Conservation (phyloP, 192 early-diverging fungal species). For the Mortierella hygrophila region DNA sequence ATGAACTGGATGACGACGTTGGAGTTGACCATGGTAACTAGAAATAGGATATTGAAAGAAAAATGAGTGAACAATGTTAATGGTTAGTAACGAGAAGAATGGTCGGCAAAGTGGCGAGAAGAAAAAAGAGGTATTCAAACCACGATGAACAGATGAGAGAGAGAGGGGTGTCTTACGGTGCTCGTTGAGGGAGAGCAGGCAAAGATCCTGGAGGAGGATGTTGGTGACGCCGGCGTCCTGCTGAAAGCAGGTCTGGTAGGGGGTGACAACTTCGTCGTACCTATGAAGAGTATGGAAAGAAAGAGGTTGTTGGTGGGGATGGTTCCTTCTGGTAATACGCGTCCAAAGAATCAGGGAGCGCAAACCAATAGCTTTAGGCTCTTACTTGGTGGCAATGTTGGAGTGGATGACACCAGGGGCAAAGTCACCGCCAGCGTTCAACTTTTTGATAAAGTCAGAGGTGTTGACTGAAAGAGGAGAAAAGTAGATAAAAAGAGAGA, state of each 20-base stretch:
- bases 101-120: neutral
- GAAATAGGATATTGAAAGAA: neutral
- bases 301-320: neutral
- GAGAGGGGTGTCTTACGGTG: conserved; percentile 22
- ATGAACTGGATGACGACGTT: conserved; percentile 32
- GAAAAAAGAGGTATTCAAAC: neutral
- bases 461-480: neutral
- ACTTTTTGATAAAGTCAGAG: conserved; percentile 25
- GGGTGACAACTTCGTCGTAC: conserved; percentile 41
- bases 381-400: conserved; percentile 35
- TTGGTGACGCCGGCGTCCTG: conserved; percentile 15
- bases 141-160: neutral
- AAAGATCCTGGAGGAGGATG: conserved; percentile 27
- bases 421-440: conserved; percentile 25
- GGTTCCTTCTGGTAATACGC: neutral
- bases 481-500: neutral
- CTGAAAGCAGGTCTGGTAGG: conserved; percentile 27
- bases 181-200: conserved; percentile 23
- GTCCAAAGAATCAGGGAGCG: neutral
- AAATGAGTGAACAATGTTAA: too few relatives aligned
- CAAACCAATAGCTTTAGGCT: neutral
- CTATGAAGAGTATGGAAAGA: neutral
- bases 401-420: conserved; percentile 27
- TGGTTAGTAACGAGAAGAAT: neutral
- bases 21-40: conserved; percentile 45